Base-by-base conservation (phyloP, 495 filamentous ascomycete species). In the Daldinia vernicosa region DNA sequence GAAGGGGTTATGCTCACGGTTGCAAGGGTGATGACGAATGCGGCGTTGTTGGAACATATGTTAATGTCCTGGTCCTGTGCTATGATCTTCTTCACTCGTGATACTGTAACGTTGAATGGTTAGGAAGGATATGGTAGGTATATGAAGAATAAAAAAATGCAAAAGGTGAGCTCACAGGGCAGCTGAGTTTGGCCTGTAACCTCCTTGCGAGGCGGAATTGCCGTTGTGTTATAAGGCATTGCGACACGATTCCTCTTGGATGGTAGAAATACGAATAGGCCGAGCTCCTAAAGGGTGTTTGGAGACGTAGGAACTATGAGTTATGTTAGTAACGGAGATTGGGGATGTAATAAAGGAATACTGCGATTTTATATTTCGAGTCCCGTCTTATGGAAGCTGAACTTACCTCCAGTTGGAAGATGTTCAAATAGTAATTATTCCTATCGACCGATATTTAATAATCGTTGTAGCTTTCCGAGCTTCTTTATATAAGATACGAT, bases 31-130 rank as follows among this genome's bases (percentile, higher is more conserved):
- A 98, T 94, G 58, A 93, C 89, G 79, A 98, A 97, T n/a, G 93
- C 92, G 63, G 93, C 95, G 67, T 95, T 96, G 76, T 93, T 96
- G 43, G 94, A 96, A 78, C 93, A 95, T 77, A 89, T 85, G 66
- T 78, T 80, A 70, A 97, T 90, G 68, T 98, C 95, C 32, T 91
- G 90, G 80, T 99, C 95, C 17, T 93, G 84, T 15, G 87, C 85
- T 56, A 99, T 92, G 73, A 98, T 97, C 80, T 94, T 95, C 78
- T 97, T 97, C 53, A 98, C 91, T 62, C 95, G 87, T 14, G 95
- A 91, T 27, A 98, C 95, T 97, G 70, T 69, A 47, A 3, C 8
- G 14, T 33, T 28, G 24, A 14, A 3, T 12, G 43, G 15, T 65
- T 62, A 68, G 58, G 39, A 53, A 68, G 58, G 39, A 53, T 52